A percentile compares a stretch with the other conserved stretches of the same genome.
Conservation (phyloP, 208 protist species). For the Trypanosomatidae sp. region DNA sequence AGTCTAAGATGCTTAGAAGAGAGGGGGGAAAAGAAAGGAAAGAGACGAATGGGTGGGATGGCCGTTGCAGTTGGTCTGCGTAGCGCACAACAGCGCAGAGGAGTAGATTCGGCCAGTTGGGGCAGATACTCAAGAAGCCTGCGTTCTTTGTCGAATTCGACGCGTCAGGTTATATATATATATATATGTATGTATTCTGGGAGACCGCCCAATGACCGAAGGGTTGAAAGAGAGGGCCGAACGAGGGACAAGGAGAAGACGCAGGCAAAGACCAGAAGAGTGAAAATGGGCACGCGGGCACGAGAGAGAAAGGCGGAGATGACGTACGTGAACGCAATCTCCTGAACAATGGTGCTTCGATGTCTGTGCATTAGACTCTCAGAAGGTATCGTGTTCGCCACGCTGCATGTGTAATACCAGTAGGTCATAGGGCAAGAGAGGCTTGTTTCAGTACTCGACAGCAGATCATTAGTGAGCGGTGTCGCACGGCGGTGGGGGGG, state of each 20-base stretch:
- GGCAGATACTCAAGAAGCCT: not conserved
- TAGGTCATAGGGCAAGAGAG: not conserved
- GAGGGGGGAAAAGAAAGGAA: not conserved
- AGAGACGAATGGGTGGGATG: not conserved
- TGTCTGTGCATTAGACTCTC: not conserved
- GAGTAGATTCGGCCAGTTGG: not conserved
- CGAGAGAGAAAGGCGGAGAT: not conserved
- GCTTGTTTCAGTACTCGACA: not conserved
- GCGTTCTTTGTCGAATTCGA: not conserved
- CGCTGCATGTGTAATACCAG: not conserved
- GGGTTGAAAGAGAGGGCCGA: not conserved
- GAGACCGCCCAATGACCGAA: not conserved
- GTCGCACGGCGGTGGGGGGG: not conserved
- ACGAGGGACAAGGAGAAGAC: not conserved
- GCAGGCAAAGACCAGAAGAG: constrained; percentile 5
- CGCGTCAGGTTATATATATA: not conserved
- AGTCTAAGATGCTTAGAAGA: not conserved
- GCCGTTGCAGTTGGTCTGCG: not conserved
- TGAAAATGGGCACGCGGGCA: not conserved
- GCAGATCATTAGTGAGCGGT: not conserved
- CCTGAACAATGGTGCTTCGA: not conserved
- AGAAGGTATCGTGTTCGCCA: not conserved
- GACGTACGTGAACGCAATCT: not conserved
- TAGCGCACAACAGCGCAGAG: not conserved
- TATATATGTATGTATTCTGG: not conserved